Evolutionary conservation across 345 rosid genomes (phyloP), one percentile per base, ranked within the genome.

Genomic region (Dipteronia dyeriana): DNA sequence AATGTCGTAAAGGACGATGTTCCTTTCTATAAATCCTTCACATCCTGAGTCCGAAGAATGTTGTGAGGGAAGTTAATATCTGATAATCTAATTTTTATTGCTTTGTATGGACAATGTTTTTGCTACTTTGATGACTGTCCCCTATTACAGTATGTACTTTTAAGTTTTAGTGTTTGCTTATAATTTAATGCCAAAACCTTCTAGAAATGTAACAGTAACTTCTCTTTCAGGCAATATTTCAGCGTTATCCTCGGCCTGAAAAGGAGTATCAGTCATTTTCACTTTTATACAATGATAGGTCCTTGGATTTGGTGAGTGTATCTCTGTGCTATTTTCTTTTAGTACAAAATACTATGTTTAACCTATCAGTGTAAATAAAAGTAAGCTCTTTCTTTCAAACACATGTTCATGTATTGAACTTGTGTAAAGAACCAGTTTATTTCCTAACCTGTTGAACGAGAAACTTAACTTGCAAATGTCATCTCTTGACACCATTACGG

Each of bases 181-280:
- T 70, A 31, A 45, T 16, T 23, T 26, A 45, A 43, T 60, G 68
- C 54, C 26, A 66, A 61, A 59, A 49, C 29, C 25, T 22, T 66
- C 49, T 23, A 25, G 25, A 47, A 64, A 14, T 17, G 13, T 31
- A 53, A 66, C 22, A n/a, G n/a, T 68, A 19, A n/a, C 38, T 77
- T 79, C 59, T 76, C 71, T 76, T 85, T 76, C 94, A 96, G 98
- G 92, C 94, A 79, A 86, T 88, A 71, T 96, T 96, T 88, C 94
- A 92, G 83, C 85, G 99, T 72, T 86, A 94, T 85, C 99, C 98
- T 56, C 90, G 95, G 13, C 99, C 97, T 4, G 98, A 96, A 86
- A 96, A 96, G 88, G 98, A 94, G 78, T 96, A 94, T 77, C 99
- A 96, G 76, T 96, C 99, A 34, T 96, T 96, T 90, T 96, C 99